Percentiles rank a stretch among this genome's conserved stretches.
Evolutionary conservation across 75 land plant genomes (phyloP).

Genomic region (Larix kaempferi): DNA sequence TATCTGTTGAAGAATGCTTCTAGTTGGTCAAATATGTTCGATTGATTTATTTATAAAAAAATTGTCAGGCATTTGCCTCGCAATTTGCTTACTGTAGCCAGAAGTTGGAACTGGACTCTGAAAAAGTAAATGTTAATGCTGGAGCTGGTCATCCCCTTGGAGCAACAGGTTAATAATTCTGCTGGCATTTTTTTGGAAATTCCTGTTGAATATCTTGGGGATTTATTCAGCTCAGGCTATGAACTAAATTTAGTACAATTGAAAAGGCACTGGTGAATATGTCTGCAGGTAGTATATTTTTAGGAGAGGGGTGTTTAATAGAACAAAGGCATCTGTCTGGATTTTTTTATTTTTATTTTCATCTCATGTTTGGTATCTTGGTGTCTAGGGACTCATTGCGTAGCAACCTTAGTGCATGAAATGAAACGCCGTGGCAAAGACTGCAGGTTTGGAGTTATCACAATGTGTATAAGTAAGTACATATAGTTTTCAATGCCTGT

Average conservation of each 20-base stretch:
- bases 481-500: not conserved
- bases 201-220: too few relatives aligned
- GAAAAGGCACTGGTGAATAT: not conserved
- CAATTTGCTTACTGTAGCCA: slow-evolving; percentile 8
- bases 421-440: slow-evolving; percentile 93
- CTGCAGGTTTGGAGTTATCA: slow-evolving; percentile 84
- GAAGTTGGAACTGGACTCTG: slow-evolving; percentile 69
- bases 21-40: too few relatives aligned
- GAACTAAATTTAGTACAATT: not conserved
- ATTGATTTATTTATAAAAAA: too few relatives aligned
- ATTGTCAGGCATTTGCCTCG: too few relatives aligned
- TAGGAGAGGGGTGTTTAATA: too few relatives aligned
- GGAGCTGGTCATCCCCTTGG: slow-evolving; percentile 99
- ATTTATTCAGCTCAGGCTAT: too few relatives aligned
- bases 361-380: not conserved
- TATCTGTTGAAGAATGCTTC: slow-evolving; percentile 1
- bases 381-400: slow-evolving; percentile 80
- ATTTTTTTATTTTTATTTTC: too few relatives aligned
- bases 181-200: too few relatives aligned
- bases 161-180: slow-evolving; percentile 58
- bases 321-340: too few relatives aligned
- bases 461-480: slow-evolving; percentile 88
- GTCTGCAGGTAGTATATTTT: too few relatives aligned
- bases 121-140: slow-evolving; percentile 93
- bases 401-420: slow-evolving; percentile 84